Percentiles rank a stretch among this genome's conserved stretches.
These are phyloP conservation scores for Euphorbia lathyris DNA, from an alignment of 345 rosid species.

Conservation along the genomic window DNA sequence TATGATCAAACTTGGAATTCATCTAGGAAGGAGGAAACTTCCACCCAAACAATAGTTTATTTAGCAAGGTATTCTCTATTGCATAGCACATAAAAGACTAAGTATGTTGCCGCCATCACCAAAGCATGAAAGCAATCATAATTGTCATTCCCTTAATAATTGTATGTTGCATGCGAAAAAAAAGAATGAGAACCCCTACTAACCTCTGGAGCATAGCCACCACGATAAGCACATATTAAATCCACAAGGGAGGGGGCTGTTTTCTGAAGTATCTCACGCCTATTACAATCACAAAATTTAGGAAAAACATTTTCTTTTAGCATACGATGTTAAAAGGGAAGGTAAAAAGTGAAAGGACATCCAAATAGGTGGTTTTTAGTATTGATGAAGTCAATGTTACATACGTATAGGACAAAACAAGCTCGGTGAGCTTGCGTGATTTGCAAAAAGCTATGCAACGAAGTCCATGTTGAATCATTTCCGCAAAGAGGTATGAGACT, in stretches of 20 bases:
- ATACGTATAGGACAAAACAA: constrained; percentile 81
- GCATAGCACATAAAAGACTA: neutral
- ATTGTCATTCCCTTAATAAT: neutral
- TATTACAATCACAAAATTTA: constrained; percentile 23
- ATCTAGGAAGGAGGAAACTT: neutral
- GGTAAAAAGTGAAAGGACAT: neutral
- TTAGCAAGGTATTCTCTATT: neutral
- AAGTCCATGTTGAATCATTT: constrained; percentile 96
- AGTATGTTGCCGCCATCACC: neutral
- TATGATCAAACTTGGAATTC: neutral
- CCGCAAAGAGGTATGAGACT: constrained; percentile 75
- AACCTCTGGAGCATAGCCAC: constrained; percentile 87
- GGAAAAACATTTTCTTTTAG: constrained; percentile 12
- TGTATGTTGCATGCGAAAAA: neutral
- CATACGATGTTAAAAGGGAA: neutral
- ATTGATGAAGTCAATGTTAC: constrained; percentile 26
- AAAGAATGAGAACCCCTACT: constrained; percentile 8
- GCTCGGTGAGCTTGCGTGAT: constrained; percentile 91
- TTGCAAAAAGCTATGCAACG: constrained; percentile 91
- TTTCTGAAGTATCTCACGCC: constrained; percentile 80
- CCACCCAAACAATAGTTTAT: neutral
- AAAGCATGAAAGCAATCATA: neutral
- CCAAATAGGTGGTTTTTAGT: neutral
- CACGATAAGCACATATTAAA: constrained; percentile 79
- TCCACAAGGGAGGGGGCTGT: constrained; percentile 70